A percentile compares a stretch with the other conserved stretches of the same genome.
These are phyloP conservation scores for Solanum habrochaites DNA, from an alignment of 257 asterid species.

Conservation along the genomic window DNA sequence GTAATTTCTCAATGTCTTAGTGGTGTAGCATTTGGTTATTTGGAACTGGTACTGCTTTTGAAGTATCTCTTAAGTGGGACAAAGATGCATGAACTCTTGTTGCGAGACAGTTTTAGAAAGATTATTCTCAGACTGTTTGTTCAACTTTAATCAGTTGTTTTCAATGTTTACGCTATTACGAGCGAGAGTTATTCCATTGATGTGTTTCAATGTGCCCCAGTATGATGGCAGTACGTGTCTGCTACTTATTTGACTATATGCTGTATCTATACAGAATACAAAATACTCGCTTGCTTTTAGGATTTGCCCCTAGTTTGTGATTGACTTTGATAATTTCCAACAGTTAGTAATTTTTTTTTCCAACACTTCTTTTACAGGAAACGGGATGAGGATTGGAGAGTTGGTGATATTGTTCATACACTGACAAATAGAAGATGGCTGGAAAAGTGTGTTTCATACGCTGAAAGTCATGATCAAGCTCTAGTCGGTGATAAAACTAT, in stretches of 20 bases:
- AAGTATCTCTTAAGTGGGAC: not conserved
- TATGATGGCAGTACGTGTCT: not conserved
- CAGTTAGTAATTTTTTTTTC: not conserved
- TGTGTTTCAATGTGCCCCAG: not conserved
- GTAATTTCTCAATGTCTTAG: not conserved
- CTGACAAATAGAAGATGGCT: slow-evolving; percentile 91
- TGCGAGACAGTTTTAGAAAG: not conserved
- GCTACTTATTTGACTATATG: not conserved
- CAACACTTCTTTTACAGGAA: slow-evolving; percentile 40
- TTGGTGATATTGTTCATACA: slow-evolving; percentile 80
- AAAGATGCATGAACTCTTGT: not conserved
- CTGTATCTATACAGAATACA: not conserved
- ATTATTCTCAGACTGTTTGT: not conserved
- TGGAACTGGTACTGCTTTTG: not conserved
- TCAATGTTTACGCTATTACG: not conserved
- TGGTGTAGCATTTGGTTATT: not conserved
- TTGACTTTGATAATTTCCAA: not conserved
- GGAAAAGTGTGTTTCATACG: slow-evolving; percentile 85
- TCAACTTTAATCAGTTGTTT: not conserved
- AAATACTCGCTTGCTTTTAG: not conserved
- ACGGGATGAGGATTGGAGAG: slow-evolving; percentile 94
- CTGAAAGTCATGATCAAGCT: slow-evolving; percentile 99
- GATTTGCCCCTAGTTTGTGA: not conserved
- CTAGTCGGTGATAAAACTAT: slow-evolving; percentile 96
- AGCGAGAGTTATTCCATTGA: not conserved